Evolutionary conservation across 495 filamentous ascomycete species (phyloP).

Genomic region (Aspergillus bridgeri): DNA sequence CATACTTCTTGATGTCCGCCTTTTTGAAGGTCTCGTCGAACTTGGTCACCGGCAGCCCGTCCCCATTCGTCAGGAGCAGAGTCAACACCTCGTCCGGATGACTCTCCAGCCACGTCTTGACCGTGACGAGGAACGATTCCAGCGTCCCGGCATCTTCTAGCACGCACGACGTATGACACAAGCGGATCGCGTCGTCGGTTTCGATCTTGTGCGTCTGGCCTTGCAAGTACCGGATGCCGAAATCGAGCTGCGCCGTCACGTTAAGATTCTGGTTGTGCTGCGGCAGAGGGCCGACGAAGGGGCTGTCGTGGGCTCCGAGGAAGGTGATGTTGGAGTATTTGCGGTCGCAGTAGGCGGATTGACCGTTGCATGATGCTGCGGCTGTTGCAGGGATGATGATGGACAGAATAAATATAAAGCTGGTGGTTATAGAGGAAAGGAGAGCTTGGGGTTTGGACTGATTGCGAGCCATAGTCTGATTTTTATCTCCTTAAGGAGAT

Average conservation of each 20-base stretch:
- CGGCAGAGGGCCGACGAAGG: constrained; percentile 59
- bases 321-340: constrained; percentile 64
- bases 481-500: no score
- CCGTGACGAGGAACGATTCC: constrained; percentile 49
- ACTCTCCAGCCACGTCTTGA: constrained; percentile 62
- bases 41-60: constrained; percentile 43
- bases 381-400: constrained; percentile 9
- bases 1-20: constrained; percentile 56
- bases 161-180: constrained; percentile 65
- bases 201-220: constrained; percentile 59
- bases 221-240: constrained; percentile 67
- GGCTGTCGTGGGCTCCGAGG: constrained; percentile 65
- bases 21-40: constrained; percentile 53
- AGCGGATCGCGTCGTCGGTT: constrained; percentile 44
- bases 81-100: constrained; percentile 69
- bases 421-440: constrained; percentile 1
- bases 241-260: constrained; percentile 60
- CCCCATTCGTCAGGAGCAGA: constrained; percentile 65
- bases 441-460: background rate
- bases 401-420: constrained; percentile 12
- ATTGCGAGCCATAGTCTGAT: constrained; percentile 4
- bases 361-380: constrained; percentile 59
- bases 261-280: constrained; percentile 66
- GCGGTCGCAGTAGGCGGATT: constrained; percentile 55
- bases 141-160: constrained; percentile 65